Evolutionary conservation across 179 eudicot genomes (phyloP), one percentile per base, ranked within the genome.

Genomic region (Beta corolliflora): DNA sequence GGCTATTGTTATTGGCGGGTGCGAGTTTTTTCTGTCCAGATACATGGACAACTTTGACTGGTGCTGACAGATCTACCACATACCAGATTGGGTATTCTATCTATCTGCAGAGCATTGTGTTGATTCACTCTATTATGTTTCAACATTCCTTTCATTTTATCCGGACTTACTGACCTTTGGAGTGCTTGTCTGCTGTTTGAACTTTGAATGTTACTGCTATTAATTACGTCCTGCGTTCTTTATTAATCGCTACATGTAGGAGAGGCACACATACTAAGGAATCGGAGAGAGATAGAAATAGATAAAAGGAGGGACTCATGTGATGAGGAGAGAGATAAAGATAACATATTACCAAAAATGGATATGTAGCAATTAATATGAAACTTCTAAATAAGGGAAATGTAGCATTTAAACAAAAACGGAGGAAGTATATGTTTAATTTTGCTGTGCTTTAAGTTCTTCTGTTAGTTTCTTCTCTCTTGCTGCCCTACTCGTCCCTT

Each of bases 11-110:
- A 88, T 94, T 87, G 99, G 99, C 75, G 99, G 98, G 50, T 94
- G 98, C 45, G 93, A 97, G 83, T n/a, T 94, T 97, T 85, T 94
- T 94, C 86, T 97, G 97, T 83, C 98, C 97, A 83, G 92, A 97
- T 81, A 88, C 97, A n/a, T 97, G 98, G 99, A 89, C 90, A 45
- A 88, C 87, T 70, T 80, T 93, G 61, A 93, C 99, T 82, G 99
- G 97, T 76, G 89, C 91, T 67, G 97, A 97, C 82, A 92, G 99
- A 89, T 88, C 92, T 77, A 87, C 94, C 15, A 94, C 98, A 58
- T 97, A 94, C 85, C 99, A 97, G 78, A 91, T 94, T 84, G 98
- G 98, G 99, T 94, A 91, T 86, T 25, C 69, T 61, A 53, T 75
- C 48, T 84, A 16, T 41, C 44, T 52, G 10, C 59, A 50, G 41